phyloP scores from a whole-genome alignment of 345 rosid genomes.

The Cardiospermum halicacabum region DNA sequence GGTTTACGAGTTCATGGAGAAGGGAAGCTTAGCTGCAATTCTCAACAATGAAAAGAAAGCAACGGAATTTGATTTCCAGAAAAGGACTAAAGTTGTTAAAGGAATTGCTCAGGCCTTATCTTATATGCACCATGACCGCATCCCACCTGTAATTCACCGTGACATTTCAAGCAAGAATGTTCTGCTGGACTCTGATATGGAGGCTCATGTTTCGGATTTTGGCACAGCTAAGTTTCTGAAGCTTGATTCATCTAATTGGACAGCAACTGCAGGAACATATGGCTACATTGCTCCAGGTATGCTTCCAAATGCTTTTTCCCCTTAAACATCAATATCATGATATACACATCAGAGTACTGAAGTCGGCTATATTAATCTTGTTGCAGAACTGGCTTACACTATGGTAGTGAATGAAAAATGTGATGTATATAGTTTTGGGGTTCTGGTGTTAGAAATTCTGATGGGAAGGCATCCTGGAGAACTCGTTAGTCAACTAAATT shows the following conservation, averaged over 20 bases:
- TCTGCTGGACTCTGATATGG: conserved; percentile 14
- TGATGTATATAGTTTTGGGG: neutral
- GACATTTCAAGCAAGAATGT: conserved; percentile 13
- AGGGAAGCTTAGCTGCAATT: conserved; percentile 22
- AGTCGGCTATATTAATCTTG: neutral
- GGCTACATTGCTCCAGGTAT: neutral
- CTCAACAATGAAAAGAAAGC: conserved; percentile 12
- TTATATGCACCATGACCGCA: neutral
- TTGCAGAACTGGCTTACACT: neutral
- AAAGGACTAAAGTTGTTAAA: conserved; percentile 13
- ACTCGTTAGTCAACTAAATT: neutral
- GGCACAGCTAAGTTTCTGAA: neutral
- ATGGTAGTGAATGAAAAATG: neutral
- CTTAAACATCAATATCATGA: neutral
- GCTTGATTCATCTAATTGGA: neutral
- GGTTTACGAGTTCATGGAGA: conserved; percentile 24
- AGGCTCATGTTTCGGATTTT: conserved; percentile 14
- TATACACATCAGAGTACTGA: neutral
- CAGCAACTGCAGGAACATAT: neutral
- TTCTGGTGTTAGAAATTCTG: neutral
- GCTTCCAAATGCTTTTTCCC: neutral
- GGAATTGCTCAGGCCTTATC: conserved; percentile 10
- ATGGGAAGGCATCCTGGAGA: conserved; percentile 2
- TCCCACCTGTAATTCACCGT: conserved; percentile 17
- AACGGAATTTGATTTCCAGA: conserved; percentile 16